These are phyloP conservation scores for Aspergillus flavus DNA, from an alignment of 2,329 filamentous ascomycete genomes.

Conservation along the genomic window DNA sequence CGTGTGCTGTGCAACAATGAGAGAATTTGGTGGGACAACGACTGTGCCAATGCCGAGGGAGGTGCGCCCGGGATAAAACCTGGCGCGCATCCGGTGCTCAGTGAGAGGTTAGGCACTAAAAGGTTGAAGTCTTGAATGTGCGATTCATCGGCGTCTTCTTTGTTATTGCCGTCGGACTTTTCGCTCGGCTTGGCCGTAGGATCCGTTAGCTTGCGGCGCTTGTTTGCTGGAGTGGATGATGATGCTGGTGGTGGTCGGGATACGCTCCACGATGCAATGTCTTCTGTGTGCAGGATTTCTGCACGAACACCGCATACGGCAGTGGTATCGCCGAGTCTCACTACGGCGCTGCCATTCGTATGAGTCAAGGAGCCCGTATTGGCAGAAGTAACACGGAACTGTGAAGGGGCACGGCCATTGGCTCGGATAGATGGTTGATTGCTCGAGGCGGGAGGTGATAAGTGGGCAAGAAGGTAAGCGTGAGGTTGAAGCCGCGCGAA, in stretches of 20 bases:
- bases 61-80: slow-evolving; percentile 82
- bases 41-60: slow-evolving; percentile 78
- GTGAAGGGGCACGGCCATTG: slow-evolving; percentile 73
- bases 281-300: slow-evolving; percentile 75
- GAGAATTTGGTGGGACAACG: slow-evolving; percentile 77
- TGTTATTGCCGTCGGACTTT: slow-evolving; percentile 37
- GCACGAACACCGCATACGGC: slow-evolving; percentile 92
- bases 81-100: slow-evolving; percentile 87
- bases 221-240: slow-evolving; percentile 31
- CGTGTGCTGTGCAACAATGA: slow-evolving; percentile 72
- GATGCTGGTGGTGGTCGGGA: slow-evolving; percentile 36
- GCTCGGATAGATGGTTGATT: slow-evolving; percentile 67
- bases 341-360: slow-evolving; percentile 84
- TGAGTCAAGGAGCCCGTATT: slow-evolving; percentile 86
- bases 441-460: slow-evolving; percentile 60
- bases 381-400: slow-evolving; percentile 72
- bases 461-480: slow-evolving; percentile 86
- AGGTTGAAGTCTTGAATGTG: slow-evolving; percentile 61
- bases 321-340: slow-evolving; percentile 85
- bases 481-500: slow-evolving; percentile 90
- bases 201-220: slow-evolving; percentile 32
- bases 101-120: slow-evolving; percentile 89
- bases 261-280: slow-evolving; percentile 63
- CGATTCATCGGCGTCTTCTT: slow-evolving; percentile 46
- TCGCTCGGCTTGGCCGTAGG: slow-evolving; percentile 20